Percentiles rank a stretch among this genome's conserved stretches.
These are phyloP conservation scores for Gillenia trifoliata DNA, from an alignment of 306 rosid genomes.

Conservation along the genomic window DNA sequence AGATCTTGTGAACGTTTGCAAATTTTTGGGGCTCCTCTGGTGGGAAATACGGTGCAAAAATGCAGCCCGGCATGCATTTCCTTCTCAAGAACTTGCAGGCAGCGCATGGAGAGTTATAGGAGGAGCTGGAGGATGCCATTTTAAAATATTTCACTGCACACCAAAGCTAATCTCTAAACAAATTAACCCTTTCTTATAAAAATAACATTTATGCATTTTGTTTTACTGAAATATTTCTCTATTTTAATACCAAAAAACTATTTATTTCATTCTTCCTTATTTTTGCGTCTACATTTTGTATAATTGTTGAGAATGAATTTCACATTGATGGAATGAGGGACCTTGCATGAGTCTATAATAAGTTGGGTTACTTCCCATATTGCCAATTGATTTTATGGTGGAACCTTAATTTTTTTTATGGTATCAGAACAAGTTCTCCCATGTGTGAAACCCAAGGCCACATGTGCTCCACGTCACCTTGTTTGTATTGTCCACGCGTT, in stretches of 20 bases:
- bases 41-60: constrained; percentile 94
- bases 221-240: neutral
- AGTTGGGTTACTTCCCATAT: no score
- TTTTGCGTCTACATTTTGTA: neutral
- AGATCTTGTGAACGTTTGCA: constrained; percentile 90
- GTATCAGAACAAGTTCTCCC: no score
- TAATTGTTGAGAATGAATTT: no score
- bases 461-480: no score
- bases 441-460: no score
- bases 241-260: neutral
- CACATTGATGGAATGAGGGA: no score
- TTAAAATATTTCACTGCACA: neutral
- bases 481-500: no score
- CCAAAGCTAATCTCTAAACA: neutral
- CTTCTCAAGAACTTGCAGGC: constrained; percentile 95
- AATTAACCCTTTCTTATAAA: neutral
- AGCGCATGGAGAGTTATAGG: constrained; percentile 87
- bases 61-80: constrained; percentile 93
- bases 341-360: no score
- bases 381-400: no score
- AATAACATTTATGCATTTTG: neutral
- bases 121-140: constrained; percentile 59
- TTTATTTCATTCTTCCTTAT: neutral
- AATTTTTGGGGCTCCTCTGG: constrained; percentile 98
- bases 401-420: no score